A percentile compares a stretch with the other conserved stretches of the same genome.
Evolutionary conservation across 768 basidiomycete species (phyloP).

Genomic region (Termitomyces sp.): DNA sequence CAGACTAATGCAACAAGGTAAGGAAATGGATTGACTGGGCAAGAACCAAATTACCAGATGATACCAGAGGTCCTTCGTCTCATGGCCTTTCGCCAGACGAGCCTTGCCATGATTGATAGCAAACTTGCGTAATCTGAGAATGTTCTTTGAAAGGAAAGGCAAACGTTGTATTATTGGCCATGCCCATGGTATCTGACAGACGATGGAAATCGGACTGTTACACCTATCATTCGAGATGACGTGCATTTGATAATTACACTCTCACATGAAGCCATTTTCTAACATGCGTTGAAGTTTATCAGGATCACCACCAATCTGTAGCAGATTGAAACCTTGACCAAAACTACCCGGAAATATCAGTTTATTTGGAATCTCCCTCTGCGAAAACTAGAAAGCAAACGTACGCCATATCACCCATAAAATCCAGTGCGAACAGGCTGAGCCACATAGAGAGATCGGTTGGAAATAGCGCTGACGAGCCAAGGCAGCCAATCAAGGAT

Average conservation of each 20-base stretch:
- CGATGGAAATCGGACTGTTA: constrained; percentile 11
- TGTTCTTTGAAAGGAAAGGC: constrained; percentile 22
- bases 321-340: constrained; percentile 28
- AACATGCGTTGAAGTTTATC: constrained; percentile 16
- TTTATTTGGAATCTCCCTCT: neutral
- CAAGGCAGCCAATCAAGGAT: constrained; percentile 26
- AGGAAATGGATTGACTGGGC: neutral
- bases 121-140: constrained; percentile 20
- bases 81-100: constrained; percentile 18
- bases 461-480: neutral
- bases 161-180: constrained; percentile 18
- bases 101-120: constrained; percentile 14
- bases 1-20: constrained; percentile 10
- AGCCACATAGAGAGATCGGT: constrained; percentile 29
- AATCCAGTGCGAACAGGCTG: constrained; percentile 33
- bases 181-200: constrained; percentile 22
- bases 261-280: constrained; percentile 17
- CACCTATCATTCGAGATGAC: neutral
- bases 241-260: neutral
- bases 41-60: constrained; percentile 29
- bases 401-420: constrained; percentile 38
- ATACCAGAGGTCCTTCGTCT: constrained; percentile 31
- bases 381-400: constrained; percentile 7
- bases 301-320: constrained; percentile 31
- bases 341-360: constrained; percentile 16